Percentiles rank a stretch among this genome's conserved stretches.
Evolutionary conservation across 257 asterid species (phyloP).

Genomic region (Salvia rosmarinus): DNA sequence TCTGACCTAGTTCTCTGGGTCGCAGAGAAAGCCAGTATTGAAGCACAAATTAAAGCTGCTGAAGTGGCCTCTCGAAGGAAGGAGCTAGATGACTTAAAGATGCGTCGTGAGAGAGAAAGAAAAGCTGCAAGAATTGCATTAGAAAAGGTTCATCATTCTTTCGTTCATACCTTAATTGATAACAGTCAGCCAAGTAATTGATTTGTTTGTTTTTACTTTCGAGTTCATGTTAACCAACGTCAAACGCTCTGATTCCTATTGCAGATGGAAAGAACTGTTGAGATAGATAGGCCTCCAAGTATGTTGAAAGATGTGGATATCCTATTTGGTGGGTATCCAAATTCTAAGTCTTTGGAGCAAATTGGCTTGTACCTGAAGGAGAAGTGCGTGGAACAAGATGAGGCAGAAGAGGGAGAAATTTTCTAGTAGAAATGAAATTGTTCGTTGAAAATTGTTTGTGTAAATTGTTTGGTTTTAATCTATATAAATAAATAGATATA

Average conservation of each 20-base stretch:
- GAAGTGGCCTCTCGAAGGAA: conserved; percentile 50
- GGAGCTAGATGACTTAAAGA: conserved; percentile 42
- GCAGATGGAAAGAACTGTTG: conserved; percentile 60
- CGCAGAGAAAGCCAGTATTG: conserved; percentile 69
- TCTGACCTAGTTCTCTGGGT: background rate
- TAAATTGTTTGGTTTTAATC: too few relatives aligned
- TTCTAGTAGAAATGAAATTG: too few relatives aligned
- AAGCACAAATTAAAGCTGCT: conserved; percentile 67
- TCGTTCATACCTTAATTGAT: background rate
- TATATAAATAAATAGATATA: too few relatives aligned
- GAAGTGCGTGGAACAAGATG: conserved; percentile 44
- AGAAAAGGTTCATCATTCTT: conserved; percentile 45
- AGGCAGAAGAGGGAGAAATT: conserved; percentile 63
- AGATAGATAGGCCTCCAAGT: conserved; percentile 42
- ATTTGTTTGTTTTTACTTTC: too few relatives aligned
- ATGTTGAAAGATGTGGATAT: conserved; percentile 51
- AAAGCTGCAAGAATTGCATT: conserved; percentile 65
- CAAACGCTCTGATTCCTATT: background rate
- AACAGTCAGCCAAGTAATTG: background rate
- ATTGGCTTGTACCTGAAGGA: conserved; percentile 61
- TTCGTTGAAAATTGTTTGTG: too few relatives aligned
- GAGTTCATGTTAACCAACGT: too few relatives aligned
- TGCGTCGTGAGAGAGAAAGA: conserved; percentile 57
- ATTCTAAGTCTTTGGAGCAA: conserved; percentile 41
- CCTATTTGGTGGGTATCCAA: conserved; percentile 5